These are phyloP conservation scores for Phytophthora cryptogea DNA, from an alignment of 352 stramenopile species.

Conservation along the genomic window DNA sequence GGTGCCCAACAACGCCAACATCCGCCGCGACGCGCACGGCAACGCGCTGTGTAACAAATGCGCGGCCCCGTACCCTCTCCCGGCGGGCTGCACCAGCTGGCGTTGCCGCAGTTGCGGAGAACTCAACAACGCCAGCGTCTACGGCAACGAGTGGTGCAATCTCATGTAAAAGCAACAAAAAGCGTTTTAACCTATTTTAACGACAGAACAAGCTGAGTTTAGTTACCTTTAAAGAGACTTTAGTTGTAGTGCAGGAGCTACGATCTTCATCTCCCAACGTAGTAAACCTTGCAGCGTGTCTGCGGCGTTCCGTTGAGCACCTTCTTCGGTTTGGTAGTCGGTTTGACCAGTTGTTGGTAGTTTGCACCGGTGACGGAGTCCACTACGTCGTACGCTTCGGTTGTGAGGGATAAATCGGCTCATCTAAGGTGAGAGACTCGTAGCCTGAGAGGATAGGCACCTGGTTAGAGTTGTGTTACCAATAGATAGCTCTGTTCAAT, in stretches of 20 bases:
- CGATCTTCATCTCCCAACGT: conserved; percentile 36
- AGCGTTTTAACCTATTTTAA: not conserved
- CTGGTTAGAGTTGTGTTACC: too few species aligned
- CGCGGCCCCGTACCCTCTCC: conserved; percentile 68
- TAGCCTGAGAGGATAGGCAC: too few species aligned
- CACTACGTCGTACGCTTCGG: conserved; percentile 34
- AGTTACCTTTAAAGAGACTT: not conserved
- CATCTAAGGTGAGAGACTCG: conserved; percentile 1
- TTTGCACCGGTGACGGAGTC: conserved; percentile 20
- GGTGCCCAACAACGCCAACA: conserved; percentile 71
- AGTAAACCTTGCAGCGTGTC: conserved; percentile 41
- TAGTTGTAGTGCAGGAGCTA: conserved; percentile 26
- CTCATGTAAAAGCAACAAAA: conserved; percentile 42
- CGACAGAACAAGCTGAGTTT: conserved; percentile 5
- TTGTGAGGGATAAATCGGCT: conserved; percentile 24
- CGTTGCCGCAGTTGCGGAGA: conserved; percentile 73
- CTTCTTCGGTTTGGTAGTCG: conserved; percentile 33
- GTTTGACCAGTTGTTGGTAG: conserved; percentile 33
- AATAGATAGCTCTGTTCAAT: conserved; percentile 1
- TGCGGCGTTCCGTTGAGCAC: conserved; percentile 36
- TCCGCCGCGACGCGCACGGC: conserved; percentile 62
- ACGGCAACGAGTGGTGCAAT: conserved; percentile 75
- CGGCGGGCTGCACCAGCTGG: conserved; percentile 71
- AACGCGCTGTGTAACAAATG: conserved; percentile 83
- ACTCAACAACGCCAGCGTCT: conserved; percentile 81